A percentile compares a stretch with the other conserved stretches of the same genome.
Conservation (phyloP, 345 rosid species). For the Abelmoschus esculentus region DNA sequence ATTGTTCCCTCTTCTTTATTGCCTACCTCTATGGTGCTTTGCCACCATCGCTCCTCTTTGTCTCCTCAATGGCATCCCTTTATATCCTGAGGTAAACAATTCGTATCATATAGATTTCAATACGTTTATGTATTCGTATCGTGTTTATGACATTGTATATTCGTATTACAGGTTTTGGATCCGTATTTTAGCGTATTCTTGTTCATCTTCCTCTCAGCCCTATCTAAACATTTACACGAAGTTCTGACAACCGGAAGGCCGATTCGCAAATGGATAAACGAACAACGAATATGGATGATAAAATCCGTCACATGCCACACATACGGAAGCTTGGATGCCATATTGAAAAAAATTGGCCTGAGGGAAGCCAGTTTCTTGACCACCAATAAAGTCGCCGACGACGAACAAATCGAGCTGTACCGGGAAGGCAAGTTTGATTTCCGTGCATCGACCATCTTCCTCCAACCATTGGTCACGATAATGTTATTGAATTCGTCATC, state of each 20-base stretch:
- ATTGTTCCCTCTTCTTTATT: constrained; percentile 16
- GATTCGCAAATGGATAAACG: constrained; percentile 20
- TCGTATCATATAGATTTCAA: background rate
- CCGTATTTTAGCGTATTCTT: constrained; percentile 18
- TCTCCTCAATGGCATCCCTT: constrained; percentile 28
- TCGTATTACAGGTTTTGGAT: constrained; percentile 22
- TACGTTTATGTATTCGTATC: background rate
- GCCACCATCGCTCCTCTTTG: constrained; percentile 37
- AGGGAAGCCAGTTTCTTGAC: constrained; percentile 36
- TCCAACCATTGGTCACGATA: constrained; percentile 27
- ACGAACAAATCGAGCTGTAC: constrained; percentile 22
- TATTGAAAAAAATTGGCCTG: constrained; percentile 21
- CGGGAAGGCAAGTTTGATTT: constrained; percentile 35
- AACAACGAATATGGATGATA: constrained; percentile 39
- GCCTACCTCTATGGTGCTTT: constrained; percentile 27
- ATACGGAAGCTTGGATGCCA: constrained; percentile 28
- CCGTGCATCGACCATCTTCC: constrained; percentile 17
- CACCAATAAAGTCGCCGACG: constrained; percentile 27
- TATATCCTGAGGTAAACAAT: constrained; percentile 31
- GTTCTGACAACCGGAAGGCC: constrained; percentile 24
- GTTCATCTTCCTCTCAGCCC: constrained; percentile 24
- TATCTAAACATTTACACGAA: constrained; percentile 23
- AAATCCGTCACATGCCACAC: constrained; percentile 22
- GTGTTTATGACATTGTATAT: background rate
- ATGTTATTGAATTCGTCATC: constrained; percentile 26